A percentile compares a stretch with the other conserved stretches of the same genome.
Evolutionary conservation across 805 yeast species (phyloP).

Genomic region (Soucietia sequanensis): DNA sequence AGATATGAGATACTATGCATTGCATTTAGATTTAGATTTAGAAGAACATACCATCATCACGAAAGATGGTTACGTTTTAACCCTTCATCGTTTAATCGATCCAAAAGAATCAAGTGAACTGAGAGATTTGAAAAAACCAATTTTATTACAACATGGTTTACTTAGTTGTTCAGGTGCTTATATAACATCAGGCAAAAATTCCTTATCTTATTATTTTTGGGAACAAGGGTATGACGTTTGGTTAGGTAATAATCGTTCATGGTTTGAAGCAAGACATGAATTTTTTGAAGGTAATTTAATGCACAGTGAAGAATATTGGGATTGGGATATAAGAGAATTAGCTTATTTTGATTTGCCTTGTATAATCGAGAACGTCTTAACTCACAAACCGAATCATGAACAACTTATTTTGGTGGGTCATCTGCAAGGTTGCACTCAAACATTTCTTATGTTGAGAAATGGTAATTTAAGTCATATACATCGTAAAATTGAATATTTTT

Average conservation of each 20-base stretch:
- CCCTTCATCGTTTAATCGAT: slow-evolving; percentile 59
- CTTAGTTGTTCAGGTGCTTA: slow-evolving; percentile 85
- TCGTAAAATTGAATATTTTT: slow-evolving; percentile 60
- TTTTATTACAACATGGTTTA: slow-evolving; percentile 81
- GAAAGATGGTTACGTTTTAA: slow-evolving; percentile 75
- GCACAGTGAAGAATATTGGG: slow-evolving; percentile 67
- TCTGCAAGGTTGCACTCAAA: slow-evolving; percentile 92
- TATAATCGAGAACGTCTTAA: slow-evolving; percentile 59
- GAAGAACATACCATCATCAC: slow-evolving; percentile 63
- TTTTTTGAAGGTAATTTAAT: slow-evolving; percentile 31
- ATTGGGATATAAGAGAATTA: slow-evolving; percentile 89
- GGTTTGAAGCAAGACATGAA: slow-evolving; percentile 69
- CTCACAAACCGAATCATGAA: slow-evolving; percentile 34
- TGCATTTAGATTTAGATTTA: slow-evolving; percentile 57
- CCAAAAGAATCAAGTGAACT: slow-evolving; percentile 36
- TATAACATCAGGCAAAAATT: slow-evolving; percentile 76
- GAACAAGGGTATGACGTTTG: slow-evolving; percentile 77
- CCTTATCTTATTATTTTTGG: slow-evolving; percentile 60
- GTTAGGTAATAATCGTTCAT: slow-evolving; percentile 90
- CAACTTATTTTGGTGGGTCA: slow-evolving; percentile 73
- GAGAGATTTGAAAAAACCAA: slow-evolving; percentile 50
- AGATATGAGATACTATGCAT: slow-evolving; percentile 68
- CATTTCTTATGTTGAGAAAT: slow-evolving; percentile 63
- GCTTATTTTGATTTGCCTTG: slow-evolving; percentile 76
- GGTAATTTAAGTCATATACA: slow-evolving; percentile 35